Base-by-base conservation (phyloP, 2,329 filamentous ascomycete genomes). In the Aspergillus terreus region DNA sequence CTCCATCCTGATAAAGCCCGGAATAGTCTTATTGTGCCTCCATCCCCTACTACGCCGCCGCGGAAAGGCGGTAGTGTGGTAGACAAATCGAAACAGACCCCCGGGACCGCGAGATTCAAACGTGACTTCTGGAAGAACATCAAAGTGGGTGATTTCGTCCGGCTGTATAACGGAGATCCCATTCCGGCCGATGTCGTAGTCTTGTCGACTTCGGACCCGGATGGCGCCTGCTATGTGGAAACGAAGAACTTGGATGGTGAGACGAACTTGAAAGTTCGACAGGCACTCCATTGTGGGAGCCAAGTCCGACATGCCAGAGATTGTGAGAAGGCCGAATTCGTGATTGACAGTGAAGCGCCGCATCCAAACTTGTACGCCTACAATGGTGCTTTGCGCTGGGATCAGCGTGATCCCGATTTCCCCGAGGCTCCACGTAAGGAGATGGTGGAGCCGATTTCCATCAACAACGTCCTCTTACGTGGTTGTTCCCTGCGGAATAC, bases 231-330 rank as follows among this genome's bases (percentile, higher is more conserved):
- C 72, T 99, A 96, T 63, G 88, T 99, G 19, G 94, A 99, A 73
- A 99, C 94, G 2, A 99, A 97, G 77, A 97, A 96, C 68, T 70
- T 99, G 76, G 94, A 99, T 65, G 94, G 94, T 46, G 94, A 99
- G 74, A 99, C 94, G 2, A 99, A 99, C 64, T 76, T 99, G 56
- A 99, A 99, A 72, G 91, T 96, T 55, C 87, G 94, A 53, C 89
- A 92, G 65, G 90, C 94, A 17, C 80, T 99, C 40, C 88, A 92
- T 57, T 94, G 90, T 64, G 89, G 92, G 11, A 85, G 88, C 48
- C 78, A 83, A 44, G 80, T 99, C 54, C 90, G 86, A 67, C 92
- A 97, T 70, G 94, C 94, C 12, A 84, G 87, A 52, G 91, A 99
- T 67, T 97, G 94, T 70, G 94, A 97, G 72, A 84, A 86, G 54